phyloP scores from a whole-genome alignment of 495 filamentous ascomycete species.

The Bacidia rubella region DNA sequence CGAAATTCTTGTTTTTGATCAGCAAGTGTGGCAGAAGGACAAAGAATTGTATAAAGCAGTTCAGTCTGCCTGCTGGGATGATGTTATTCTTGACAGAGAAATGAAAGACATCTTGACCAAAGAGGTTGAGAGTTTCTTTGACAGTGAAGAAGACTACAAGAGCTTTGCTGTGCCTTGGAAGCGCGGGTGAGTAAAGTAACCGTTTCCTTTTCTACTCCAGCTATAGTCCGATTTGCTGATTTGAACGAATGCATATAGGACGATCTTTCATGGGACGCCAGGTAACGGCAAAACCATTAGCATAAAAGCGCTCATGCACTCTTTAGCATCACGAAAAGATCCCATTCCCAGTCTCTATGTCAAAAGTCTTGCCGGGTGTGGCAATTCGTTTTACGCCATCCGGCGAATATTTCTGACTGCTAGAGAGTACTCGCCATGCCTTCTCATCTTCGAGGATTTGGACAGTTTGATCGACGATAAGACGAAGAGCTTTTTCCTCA shows the following conservation, averaged over 20 bases:
- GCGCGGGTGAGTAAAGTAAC: no score
- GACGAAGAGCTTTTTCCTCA: conserved; percentile 51
- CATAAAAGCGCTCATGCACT: conserved; percentile 53
- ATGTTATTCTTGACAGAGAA: conserved; percentile 29
- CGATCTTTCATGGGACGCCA: conserved; percentile 25
- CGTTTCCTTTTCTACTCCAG: not conserved
- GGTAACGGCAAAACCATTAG: conserved; percentile 55
- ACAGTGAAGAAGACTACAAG: conserved; percentile 27
- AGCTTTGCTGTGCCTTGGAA: conserved; percentile 33
- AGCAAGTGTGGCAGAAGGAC: conserved; percentile 23
- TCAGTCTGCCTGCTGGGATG: conserved; percentile 28
- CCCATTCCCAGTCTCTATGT: conserved; percentile 41
- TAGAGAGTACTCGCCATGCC: conserved; percentile 27
- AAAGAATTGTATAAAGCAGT: conserved; percentile 26
- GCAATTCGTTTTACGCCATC: not conserved
- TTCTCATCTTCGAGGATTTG: conserved; percentile 51
- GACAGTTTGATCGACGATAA: conserved; percentile 41
- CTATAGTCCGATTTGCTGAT: not conserved
- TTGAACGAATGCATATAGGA: not conserved
- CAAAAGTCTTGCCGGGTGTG: conserved; percentile 29
- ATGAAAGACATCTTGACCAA: conserved; percentile 28
- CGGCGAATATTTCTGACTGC: conserved; percentile 36
- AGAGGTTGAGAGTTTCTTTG: conserved; percentile 29
- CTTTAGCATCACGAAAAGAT: conserved; percentile 27
- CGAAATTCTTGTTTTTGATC: conserved; percentile 21